Conservation (phyloP, 78 protist species). For the Dictyostelium firmibasis region DNA sequence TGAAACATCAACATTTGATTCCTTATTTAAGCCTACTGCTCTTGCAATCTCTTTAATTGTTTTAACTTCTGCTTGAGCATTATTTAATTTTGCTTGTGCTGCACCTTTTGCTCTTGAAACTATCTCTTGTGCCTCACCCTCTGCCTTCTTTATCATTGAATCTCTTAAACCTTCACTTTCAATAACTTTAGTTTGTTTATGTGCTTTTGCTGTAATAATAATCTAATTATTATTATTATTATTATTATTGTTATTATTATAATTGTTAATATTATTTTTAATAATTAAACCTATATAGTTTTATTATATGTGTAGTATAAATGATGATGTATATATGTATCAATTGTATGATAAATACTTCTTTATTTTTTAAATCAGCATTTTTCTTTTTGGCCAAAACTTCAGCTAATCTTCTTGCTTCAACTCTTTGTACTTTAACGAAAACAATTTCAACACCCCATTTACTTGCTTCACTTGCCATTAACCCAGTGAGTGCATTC, state of each 20-base stretch:
- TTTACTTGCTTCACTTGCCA: neutral
- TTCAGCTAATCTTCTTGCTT: neutral
- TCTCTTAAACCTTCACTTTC: constrained; percentile 1
- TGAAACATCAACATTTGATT: neutral
- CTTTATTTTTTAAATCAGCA: constrained; percentile 1
- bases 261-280: too few species aligned
- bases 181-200: constrained; percentile 21
- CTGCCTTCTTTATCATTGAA: constrained; percentile 14
- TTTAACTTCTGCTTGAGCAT: neutral
- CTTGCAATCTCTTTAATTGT: constrained; percentile 2
- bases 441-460: constrained; percentile 18
- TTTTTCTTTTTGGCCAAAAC: neutral
- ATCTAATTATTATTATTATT: neutral
- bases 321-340: neutral
- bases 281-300: too few species aligned
- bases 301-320: neutral
- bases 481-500: neutral
- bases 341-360: neutral
- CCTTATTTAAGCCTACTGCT: neutral
- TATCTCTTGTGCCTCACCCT: constrained; percentile 28
- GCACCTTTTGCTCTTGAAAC: constrained; percentile 9
- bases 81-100: neutral
- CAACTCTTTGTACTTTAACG: constrained; percentile 22
- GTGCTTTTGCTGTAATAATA: constrained; percentile 6
- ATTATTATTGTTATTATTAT: too few species aligned